Evolutionary conservation across 768 basidiomycete genomes (phyloP).

Genomic region (Paxillus rubicundulus): DNA sequence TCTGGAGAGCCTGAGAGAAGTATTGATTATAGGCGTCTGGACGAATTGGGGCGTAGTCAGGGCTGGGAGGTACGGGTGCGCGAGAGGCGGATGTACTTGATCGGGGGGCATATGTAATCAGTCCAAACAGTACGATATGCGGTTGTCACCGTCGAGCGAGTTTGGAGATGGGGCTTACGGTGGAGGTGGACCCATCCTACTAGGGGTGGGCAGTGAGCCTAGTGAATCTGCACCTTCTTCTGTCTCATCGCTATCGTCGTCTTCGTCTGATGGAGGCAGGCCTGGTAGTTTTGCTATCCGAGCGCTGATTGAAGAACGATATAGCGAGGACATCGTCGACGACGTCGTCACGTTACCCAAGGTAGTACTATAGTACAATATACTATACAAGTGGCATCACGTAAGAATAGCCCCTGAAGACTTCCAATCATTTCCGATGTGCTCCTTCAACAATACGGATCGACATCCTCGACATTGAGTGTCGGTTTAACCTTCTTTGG

Average conservation of each 20-base stretch:
- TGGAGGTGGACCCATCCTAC: conserved; percentile 58
- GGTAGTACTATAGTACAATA: no score
- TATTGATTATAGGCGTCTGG: conserved; percentile 51
- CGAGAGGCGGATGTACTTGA: conserved; percentile 26
- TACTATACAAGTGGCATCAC: no score
- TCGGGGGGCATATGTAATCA: conserved; percentile 8
- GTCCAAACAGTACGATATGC: conserved; percentile 13
- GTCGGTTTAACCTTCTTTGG: no score
- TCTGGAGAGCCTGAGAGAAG: conserved; percentile 79
- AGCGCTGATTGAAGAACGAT: conserved; percentile 74
- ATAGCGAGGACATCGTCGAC: conserved; percentile 60
- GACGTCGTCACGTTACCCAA: not conserved
- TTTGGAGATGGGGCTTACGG: conserved; percentile 44
- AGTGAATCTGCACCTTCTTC: conserved; percentile 58
- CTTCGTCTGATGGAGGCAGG: conserved; percentile 43
- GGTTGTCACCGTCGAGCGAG: conserved; percentile 4
- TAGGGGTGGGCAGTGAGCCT: conserved; percentile 50
- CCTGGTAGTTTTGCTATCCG: conserved; percentile 72
- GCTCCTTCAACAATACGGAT: no score
- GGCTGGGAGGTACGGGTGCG: conserved; percentile 45
- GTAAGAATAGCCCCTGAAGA: no score
- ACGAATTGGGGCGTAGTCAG: conserved; percentile 74
- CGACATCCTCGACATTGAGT: no score
- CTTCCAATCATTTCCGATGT: no score
- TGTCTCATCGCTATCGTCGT: conserved; percentile 38